These are phyloP conservation scores for Annulohypoxylon stygium DNA, from an alignment of 495 filamentous ascomycete genomes.

Conservation along the genomic window DNA sequence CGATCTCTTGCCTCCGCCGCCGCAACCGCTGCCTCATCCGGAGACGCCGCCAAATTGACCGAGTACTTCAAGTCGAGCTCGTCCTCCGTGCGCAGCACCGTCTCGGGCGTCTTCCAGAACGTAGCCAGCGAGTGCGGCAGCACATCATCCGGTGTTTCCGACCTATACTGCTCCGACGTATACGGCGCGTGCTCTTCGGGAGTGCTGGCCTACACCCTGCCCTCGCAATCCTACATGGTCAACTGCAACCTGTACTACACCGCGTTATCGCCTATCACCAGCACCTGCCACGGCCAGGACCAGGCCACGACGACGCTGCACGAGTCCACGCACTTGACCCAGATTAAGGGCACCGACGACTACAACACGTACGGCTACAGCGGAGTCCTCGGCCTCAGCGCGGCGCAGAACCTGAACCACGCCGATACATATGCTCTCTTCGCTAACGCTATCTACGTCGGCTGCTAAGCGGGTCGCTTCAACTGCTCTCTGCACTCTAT, in stretches of 20 bases:
- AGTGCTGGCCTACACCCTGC: constrained; percentile 71
- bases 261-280: constrained; percentile 41
- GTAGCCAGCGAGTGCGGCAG: constrained; percentile 65
- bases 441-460: constrained; percentile 61
- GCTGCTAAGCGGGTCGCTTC: constrained; percentile 42
- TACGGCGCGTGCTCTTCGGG: constrained; percentile 65
- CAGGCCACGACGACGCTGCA: constrained; percentile 72
- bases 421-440: constrained; percentile 75
- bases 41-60: constrained; percentile 63
- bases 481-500: constrained; percentile 1
- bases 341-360: constrained; percentile 70
- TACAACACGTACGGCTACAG: constrained; percentile 69
- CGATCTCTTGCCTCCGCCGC: constrained; percentile 66
- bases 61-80: constrained; percentile 74
- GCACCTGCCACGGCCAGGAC: constrained; percentile 55
- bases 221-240: constrained; percentile 64
- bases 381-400: constrained; percentile 59
- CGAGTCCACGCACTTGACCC: constrained; percentile 72
- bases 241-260: constrained; percentile 71
- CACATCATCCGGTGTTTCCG: constrained; percentile 58
- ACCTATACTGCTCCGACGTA: constrained; percentile 67
- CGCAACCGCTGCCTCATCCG: constrained; percentile 63
- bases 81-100: constrained; percentile 57
- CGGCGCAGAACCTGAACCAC: constrained; percentile 65
- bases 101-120: constrained; percentile 65